These are phyloP conservation scores for Schizopora paradoxa DNA, from an alignment of 1,284 basidiomycete genomes.

Conservation along the genomic window DNA sequence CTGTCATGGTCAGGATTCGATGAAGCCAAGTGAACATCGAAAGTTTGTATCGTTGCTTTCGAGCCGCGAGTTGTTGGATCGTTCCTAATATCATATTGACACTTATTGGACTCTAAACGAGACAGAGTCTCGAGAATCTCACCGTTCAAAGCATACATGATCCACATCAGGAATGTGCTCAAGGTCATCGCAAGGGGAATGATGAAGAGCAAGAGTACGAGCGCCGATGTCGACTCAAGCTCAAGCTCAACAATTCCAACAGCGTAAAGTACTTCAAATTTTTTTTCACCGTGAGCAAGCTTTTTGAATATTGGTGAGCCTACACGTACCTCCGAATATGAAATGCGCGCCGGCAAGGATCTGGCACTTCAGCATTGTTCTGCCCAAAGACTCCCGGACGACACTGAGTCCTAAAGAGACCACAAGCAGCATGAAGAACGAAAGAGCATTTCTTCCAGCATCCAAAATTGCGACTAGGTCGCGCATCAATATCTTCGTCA, in stretches of 20 bases:
- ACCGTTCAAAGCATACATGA: slow-evolving; percentile 86
- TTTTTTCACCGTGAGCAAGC: slow-evolving; percentile 12
- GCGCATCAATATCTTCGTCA: background rate
- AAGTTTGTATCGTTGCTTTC: slow-evolving; percentile 85
- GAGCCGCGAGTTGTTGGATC: slow-evolving; percentile 74
- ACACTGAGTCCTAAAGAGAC: slow-evolving; percentile 86
- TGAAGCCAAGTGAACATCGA: slow-evolving; percentile 84
- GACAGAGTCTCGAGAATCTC: slow-evolving; percentile 21
- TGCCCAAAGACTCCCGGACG: slow-evolving; percentile 73
- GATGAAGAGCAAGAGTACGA: slow-evolving; percentile 79
- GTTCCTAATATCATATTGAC: slow-evolving; percentile 49
- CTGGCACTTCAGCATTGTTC: slow-evolving; percentile 75
- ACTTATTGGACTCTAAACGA: slow-evolving; percentile 13
- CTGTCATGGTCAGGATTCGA: slow-evolving; percentile 81
- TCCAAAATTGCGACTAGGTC: slow-evolving; percentile 79
- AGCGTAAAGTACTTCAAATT: slow-evolving; percentile 75
- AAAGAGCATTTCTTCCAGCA: slow-evolving; percentile 89
- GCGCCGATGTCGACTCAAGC: slow-evolving; percentile 80
- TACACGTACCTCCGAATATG: slow-evolving; percentile 77
- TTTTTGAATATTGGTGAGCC: background rate
- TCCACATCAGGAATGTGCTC: slow-evolving; percentile 94
- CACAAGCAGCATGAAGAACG: slow-evolving; percentile 92
- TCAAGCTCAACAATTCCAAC: slow-evolving; percentile 90
- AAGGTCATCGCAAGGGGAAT: slow-evolving; percentile 92
- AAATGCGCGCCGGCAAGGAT: slow-evolving; percentile 81